Conservation (phyloP, 1,284 basidiomycete species). For the Blastosporella zonata region DNA sequence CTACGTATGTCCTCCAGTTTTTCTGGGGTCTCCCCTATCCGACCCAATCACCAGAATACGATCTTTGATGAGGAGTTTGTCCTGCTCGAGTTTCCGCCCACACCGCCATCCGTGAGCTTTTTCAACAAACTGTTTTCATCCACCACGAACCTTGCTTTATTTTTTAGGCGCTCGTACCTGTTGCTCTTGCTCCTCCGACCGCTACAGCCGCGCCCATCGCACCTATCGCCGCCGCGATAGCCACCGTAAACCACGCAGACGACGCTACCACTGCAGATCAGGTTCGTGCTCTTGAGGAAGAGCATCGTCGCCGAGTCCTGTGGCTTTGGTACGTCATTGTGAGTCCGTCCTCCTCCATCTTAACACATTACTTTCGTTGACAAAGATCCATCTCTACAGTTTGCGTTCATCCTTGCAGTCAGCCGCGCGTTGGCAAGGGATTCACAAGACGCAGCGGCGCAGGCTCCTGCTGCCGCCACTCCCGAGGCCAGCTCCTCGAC, state of each 20-base stretch:
- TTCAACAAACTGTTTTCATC: neutral
- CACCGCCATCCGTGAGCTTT: neutral
- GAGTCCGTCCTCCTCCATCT: neutral
- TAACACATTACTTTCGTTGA: neutral
- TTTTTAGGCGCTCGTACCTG: conserved; percentile 1
- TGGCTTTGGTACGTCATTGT: neutral
- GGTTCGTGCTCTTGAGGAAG: neutral
- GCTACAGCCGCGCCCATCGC: neutral
- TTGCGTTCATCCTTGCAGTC: neutral
- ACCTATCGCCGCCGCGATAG: neutral
- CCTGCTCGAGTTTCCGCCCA: neutral
- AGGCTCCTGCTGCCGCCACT: neutral
- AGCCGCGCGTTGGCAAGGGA: neutral
- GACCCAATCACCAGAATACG: neutral
- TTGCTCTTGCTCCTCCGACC: neutral
- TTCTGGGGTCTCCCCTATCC: neutral
- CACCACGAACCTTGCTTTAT: neutral
- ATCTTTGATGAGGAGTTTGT: neutral
- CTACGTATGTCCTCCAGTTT: neutral
- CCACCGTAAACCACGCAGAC: too few species aligned
- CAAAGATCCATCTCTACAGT: neutral
- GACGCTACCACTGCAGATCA: neutral
- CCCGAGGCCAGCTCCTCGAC: neutral
- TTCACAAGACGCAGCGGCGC: neutral
- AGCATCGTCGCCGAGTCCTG: neutral